Percentiles rank a stretch among this genome's conserved stretches.
Conservation (phyloP, 2,329 filamentous ascomycete genomes). For the Mycosphaerella arachidis region DNA sequence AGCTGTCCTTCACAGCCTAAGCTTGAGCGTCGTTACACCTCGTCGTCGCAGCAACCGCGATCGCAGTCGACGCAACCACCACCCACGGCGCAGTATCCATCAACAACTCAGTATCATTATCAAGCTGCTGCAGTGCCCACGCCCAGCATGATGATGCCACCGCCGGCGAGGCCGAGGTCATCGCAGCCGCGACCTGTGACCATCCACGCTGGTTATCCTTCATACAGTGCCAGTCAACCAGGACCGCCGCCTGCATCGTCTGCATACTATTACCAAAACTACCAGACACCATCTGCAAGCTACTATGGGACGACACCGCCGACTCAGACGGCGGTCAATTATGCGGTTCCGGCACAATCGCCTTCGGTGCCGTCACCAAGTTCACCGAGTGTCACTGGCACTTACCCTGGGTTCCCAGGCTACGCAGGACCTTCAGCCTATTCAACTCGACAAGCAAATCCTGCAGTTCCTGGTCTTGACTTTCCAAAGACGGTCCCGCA, state of each 20-base stretch:
- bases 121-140: slow-evolving; percentile 1
- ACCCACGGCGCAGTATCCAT: slow-evolving; percentile 16
- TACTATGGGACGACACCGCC: slow-evolving; percentile 19
- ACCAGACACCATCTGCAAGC: slow-evolving; percentile 9
- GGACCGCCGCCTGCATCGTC: slow-evolving; percentile 28
- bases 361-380: slow-evolving; percentile 16
- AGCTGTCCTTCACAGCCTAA: slow-evolving; percentile 26
- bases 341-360: slow-evolving; percentile 25
- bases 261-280: slow-evolving; percentile 21
- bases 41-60: slow-evolving; percentile 12
- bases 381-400: slow-evolving; percentile 4
- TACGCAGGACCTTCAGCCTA: slow-evolving; percentile 11
- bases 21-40: slow-evolving; percentile 24
- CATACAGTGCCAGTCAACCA: slow-evolving; percentile 10
- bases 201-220: slow-evolving; percentile 19
- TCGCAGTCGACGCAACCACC: slow-evolving; percentile 2
- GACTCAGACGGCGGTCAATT: slow-evolving; percentile 16
- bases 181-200: slow-evolving; percentile 22
- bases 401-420: slow-evolving; percentile 16
- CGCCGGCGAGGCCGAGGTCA: slow-evolving; percentile 16
- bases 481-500: slow-evolving; percentile 10
- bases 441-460: slow-evolving; percentile 25
- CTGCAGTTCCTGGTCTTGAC: slow-evolving; percentile 15
- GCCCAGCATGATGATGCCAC: slow-evolving; percentile 11
- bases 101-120: slow-evolving; percentile 18